A percentile compares a stretch with the other conserved stretches of the same genome.
Evolutionary conservation across 805 yeast genomes (phyloP).

Genomic region (Zygosaccharomyces siamensis): DNA sequence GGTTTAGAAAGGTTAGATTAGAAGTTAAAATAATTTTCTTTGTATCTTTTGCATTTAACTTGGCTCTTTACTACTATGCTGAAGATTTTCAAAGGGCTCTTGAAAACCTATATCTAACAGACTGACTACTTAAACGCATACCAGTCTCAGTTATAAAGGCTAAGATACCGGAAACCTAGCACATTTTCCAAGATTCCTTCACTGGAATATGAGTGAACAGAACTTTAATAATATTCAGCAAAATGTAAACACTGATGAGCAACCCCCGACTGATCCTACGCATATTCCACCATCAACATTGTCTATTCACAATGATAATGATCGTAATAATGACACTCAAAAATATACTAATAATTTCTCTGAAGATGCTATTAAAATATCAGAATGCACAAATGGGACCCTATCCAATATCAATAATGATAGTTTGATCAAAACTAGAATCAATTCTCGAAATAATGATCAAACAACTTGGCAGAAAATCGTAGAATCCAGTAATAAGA

Average conservation of each 20-base stretch:
- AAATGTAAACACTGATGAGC: neutral
- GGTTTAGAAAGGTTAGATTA: neutral
- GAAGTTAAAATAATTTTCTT: neutral
- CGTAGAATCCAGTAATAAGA: conserved; percentile 1
- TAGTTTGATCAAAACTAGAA: neutral
- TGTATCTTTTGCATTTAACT: neutral
- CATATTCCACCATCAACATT: neutral
- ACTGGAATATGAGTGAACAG: neutral
- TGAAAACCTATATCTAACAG: neutral
- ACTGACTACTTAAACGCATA: neutral
- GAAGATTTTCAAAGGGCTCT: neutral
- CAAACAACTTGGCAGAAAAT: neutral
- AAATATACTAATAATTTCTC: too few species aligned
- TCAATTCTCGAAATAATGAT: neutral
- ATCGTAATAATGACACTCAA: neutral
- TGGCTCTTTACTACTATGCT: neutral
- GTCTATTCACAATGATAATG: neutral
- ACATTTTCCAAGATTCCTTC: neutral
- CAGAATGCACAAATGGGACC: neutral
- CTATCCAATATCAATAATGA: neutral
- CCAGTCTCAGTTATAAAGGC: neutral
- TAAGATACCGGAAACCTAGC: neutral
- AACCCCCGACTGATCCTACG: neutral
- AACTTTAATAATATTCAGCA: neutral
- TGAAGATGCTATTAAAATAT: neutral